Evolutionary conservation across 176 grass and related monocot species (phyloP).

Genomic region (Phyllostachys edulis): DNA sequence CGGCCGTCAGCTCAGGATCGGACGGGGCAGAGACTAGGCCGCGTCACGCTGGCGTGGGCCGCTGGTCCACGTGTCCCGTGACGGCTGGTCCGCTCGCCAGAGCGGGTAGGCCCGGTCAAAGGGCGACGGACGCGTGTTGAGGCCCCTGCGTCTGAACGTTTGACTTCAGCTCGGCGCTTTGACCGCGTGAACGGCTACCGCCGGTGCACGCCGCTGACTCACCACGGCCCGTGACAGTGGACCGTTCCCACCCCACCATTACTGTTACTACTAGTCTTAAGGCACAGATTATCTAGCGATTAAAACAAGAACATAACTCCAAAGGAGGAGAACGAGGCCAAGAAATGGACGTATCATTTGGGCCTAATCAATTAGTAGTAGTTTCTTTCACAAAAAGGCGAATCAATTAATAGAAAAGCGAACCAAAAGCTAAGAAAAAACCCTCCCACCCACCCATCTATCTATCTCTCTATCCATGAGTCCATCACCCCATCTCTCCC

Average conservation of each 20-base stretch:
- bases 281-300: neutral
- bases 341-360: slow-evolving; percentile 36
- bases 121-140: slow-evolving; percentile 38
- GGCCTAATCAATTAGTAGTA: slow-evolving; percentile 37
- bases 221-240: slow-evolving; percentile 28
- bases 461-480: slow-evolving; percentile 25
- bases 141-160: slow-evolving; percentile 27
- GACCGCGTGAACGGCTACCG: slow-evolving; percentile 34
- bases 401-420: slow-evolving; percentile 35
- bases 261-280: neutral
- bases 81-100: neutral
- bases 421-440: slow-evolving; percentile 33
- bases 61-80: neutral
- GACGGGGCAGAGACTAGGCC: neutral
- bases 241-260: slow-evolving; percentile 9
- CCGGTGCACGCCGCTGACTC: slow-evolving; percentile 61
- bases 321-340: slow-evolving; percentile 22
- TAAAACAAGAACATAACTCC: slow-evolving; percentile 19
- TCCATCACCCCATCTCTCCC: slow-evolving; percentile 8
- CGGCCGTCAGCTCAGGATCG: slow-evolving; percentile 29
- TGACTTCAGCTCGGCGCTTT: slow-evolving; percentile 32
- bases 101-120: slow-evolving; percentile 20
- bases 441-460: slow-evolving; percentile 29
- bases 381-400: slow-evolving; percentile 48
- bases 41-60: slow-evolving; percentile 39